phyloP scores from a whole-genome alignment of 208 protist genomes.

The Acanthamoeba triangularis region DNA sequence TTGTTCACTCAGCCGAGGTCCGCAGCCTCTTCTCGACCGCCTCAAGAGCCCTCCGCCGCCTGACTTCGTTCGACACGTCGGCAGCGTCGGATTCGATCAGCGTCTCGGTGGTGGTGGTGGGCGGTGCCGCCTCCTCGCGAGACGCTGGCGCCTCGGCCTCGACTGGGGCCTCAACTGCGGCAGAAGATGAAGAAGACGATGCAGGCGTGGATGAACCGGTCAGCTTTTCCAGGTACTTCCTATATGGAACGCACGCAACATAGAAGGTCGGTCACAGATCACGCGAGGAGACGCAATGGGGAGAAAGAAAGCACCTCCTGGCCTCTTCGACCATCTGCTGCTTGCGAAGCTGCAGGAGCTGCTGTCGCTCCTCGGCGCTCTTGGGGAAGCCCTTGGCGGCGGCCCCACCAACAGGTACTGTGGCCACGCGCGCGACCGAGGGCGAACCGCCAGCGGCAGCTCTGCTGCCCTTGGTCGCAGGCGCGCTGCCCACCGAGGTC shows the following conservation, averaged over 20 bases:
- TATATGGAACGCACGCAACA: neutral
- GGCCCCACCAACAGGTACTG: neutral
- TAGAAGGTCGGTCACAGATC: neutral
- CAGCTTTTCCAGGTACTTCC: conserved; percentile 48
- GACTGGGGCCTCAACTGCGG: neutral
- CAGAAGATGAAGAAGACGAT: neutral
- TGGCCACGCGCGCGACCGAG: neutral
- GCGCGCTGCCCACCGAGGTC: neutral
- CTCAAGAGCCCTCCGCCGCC: conserved; percentile 17
- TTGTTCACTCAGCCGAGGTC: neutral
- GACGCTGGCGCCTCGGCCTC: neutral
- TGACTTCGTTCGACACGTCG: conserved; percentile 26
- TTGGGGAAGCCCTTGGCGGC: conserved; percentile 9
- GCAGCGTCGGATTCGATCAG: neutral
- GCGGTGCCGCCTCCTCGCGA: no score
- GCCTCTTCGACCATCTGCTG: conserved; percentile 60
- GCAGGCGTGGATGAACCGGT: neutral
- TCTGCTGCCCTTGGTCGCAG: neutral
- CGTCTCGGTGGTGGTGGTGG: no score
- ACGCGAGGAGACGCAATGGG: neutral
- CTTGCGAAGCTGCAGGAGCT: conserved; percentile 39
- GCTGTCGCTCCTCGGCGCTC: conserved; percentile 30
- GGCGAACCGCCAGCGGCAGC: neutral
- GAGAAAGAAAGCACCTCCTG: neutral
- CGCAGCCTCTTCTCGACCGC: conserved; percentile 1